Evolutionary conservation across 208 protist genomes (phyloP).

Genomic region (Acanthamoeba lenticulata): DNA sequence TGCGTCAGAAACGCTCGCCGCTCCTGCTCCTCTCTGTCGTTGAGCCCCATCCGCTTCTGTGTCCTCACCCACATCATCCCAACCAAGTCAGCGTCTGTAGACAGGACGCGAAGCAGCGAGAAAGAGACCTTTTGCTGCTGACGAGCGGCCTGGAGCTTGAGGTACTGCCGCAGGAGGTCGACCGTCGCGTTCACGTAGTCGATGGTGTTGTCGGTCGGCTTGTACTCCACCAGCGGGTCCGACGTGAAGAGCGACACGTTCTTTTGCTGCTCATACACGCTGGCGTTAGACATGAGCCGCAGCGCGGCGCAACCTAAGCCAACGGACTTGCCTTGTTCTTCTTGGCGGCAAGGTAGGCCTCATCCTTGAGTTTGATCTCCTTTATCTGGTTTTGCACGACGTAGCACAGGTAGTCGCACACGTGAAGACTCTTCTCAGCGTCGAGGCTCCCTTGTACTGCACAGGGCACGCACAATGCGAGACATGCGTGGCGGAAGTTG

Average conservation of each 20-base stretch:
- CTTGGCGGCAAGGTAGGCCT: not conserved
- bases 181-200: conserved; percentile 42
- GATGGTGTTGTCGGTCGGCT: conserved; percentile 50
- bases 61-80: not conserved
- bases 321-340: not conserved
- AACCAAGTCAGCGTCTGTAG: not conserved
- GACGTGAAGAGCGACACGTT: not conserved
- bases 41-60: conserved; percentile 3
- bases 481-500: too few relatives aligned
- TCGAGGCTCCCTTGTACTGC: not conserved
- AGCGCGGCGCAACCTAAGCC: not conserved
- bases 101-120: not conserved
- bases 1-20: conserved; percentile 9
- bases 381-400: conserved; percentile 5
- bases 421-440: not conserved
- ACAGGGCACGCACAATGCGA: too few relatives aligned
- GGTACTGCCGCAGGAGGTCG: not conserved
- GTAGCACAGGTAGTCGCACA: conserved; percentile 20
- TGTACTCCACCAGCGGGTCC: conserved; percentile 44
- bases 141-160: not conserved
- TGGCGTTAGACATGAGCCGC: not conserved
- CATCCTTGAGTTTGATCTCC: conserved; percentile 45
- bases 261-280: not conserved
- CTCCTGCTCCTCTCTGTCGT: not conserved
- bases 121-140: not conserved